phyloP scores from a whole-genome alignment of 1,284 basidiomycete genomes.

The Cutaneotrichosporon sp. region DNA sequence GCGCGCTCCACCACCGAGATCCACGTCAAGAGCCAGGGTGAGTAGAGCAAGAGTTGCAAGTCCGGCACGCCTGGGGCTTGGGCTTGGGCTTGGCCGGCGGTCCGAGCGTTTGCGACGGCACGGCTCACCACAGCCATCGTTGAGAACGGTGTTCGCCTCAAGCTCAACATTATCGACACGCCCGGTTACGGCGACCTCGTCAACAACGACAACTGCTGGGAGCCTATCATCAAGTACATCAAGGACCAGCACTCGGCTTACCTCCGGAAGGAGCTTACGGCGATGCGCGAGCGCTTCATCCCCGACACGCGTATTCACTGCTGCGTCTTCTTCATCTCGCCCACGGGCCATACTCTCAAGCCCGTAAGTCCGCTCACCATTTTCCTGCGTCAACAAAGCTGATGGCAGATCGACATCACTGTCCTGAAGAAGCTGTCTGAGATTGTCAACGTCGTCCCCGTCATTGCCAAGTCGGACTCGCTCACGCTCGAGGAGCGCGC shows the following conservation, averaged over 20 bases:
- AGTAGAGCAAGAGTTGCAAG: constrained; percentile 36
- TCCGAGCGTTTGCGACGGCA: not conserved
- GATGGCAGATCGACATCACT: constrained; percentile 76
- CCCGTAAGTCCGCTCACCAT: constrained; percentile 53
- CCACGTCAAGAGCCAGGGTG: constrained; percentile 91
- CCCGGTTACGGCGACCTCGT: constrained; percentile 98
- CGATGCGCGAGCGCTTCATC: constrained; percentile 97
- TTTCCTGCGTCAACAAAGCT: not conserved
- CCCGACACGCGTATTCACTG: constrained; percentile 98
- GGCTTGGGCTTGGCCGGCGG: constrained; percentile 1
- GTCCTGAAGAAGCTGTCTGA: constrained; percentile 99
- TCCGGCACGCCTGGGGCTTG: not conserved
- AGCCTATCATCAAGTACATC: constrained; percentile 92
- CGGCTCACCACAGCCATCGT: constrained; percentile 68
- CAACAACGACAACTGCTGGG: constrained; percentile 99
- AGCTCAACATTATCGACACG: constrained; percentile 97
- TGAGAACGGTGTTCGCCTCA: constrained; percentile 92
- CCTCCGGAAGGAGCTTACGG: constrained; percentile 96
- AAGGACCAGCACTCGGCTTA: constrained; percentile 97
- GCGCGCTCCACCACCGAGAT: constrained; percentile 96
- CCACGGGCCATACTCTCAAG: constrained; percentile 87
- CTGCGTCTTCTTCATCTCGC: constrained; percentile 97
- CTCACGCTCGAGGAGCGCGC: constrained; percentile 91
- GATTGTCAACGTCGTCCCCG: constrained; percentile 97
- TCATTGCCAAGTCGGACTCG: constrained; percentile 97